Evolutionary conservation across 306 rosid species (phyloP).

Genomic region (Medicago arabica): DNA sequence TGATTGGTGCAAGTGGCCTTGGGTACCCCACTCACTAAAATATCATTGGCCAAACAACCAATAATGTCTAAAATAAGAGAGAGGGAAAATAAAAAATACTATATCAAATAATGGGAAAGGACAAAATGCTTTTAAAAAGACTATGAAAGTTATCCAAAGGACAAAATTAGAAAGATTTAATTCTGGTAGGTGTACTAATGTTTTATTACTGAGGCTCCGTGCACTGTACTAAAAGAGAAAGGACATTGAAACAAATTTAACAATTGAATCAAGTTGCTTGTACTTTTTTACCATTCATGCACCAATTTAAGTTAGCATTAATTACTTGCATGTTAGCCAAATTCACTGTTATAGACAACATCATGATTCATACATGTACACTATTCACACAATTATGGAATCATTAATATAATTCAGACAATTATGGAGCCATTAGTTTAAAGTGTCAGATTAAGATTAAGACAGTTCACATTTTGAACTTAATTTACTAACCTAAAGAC

Average conservation of each 20-base stretch:
- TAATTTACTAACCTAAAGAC: too few relatives aligned
- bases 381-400: background rate
- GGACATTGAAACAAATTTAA: conserved; percentile 12
- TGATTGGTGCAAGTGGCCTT: conserved; percentile 1
- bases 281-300: background rate
- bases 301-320: conserved; percentile 21
- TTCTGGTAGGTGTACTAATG: conserved; percentile 21
- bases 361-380: background rate
- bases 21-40: background rate
- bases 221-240: conserved; percentile 13
- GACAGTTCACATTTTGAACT: too few relatives aligned
- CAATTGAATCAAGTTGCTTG: conserved; percentile 22
- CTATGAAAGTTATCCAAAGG: conserved; percentile 25
- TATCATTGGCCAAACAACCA: conserved; percentile 8
- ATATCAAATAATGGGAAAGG: background rate
- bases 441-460: too few relatives aligned
- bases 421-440: too few relatives aligned
- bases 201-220: too few relatives aligned
- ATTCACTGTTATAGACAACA: background rate
- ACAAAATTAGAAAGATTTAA: conserved; percentile 16
- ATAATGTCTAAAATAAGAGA: background rate
- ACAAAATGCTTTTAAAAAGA: conserved; percentile 38
- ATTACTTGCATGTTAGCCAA: conserved; percentile 23
- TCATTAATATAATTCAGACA: background rate
- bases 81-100: background rate